Conservation (phyloP, 257 asterid species). For the Nicotiana tabacum region DNA sequence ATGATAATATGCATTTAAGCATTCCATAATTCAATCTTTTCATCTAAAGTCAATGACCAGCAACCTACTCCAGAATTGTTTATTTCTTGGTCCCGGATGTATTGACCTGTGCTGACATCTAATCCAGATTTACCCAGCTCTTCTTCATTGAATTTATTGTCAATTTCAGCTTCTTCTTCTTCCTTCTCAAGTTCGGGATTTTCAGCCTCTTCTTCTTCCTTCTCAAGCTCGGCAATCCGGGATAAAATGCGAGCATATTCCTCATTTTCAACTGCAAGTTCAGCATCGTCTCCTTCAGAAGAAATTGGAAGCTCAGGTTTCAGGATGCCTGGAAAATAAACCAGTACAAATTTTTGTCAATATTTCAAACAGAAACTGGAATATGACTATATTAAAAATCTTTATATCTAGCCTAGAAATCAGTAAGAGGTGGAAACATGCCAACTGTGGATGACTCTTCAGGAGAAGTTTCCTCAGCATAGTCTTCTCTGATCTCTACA, state of each 20-base stretch:
- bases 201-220: constrained; percentile 71
- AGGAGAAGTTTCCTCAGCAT: constrained; percentile 36
- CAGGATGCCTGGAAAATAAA: constrained; percentile 23
- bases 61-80: constrained; percentile 29
- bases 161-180: constrained; percentile 62
- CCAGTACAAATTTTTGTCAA: neutral
- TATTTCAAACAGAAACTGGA: neutral
- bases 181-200: constrained; percentile 67
- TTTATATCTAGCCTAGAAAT: neutral
- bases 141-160: constrained; percentile 21
- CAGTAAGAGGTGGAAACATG: constrained; percentile 18
- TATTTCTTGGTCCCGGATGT: constrained; percentile 22
- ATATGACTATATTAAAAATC: neutral
- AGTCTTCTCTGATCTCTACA: constrained; percentile 65
- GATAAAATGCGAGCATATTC: constrained; percentile 49
- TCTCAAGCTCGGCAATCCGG: constrained; percentile 67
- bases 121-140: constrained; percentile 27
- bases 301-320: constrained; percentile 23
- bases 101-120: constrained; percentile 14
- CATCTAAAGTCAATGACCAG: neutral
- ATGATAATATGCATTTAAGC: neutral
- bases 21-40: neutral
- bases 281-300: constrained; percentile 23
- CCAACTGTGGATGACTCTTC: constrained; percentile 26
- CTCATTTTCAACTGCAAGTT: constrained; percentile 45